Evolutionary conservation across 2,329 filamentous ascomycete genomes (phyloP), one percentile per base, ranked within the genome.

Genomic region (Sordariomycetes sp.): DNA sequence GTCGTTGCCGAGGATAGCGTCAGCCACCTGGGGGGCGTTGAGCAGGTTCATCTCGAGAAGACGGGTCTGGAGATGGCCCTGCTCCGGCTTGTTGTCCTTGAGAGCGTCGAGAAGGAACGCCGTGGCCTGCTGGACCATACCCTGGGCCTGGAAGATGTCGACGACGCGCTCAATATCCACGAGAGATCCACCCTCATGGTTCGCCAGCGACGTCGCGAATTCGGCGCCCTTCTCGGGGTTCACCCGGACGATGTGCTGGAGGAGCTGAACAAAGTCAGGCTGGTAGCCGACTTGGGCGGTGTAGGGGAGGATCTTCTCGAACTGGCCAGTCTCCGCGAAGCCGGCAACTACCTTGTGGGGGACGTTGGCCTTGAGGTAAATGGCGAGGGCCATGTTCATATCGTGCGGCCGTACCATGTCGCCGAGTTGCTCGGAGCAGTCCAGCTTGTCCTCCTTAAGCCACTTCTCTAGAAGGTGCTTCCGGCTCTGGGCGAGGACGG

Each of bases 401-500:
- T 99, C 94, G 65, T 96, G 90, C 22, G 87, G 80, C 53, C 94
- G 88, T 55, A 97, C 88, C 65, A 96, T 83, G 69, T 99, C 95
- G 75, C 94, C 94, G 54, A 99, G 82, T 71, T 96, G 89, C 74
- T 99, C 94, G 0, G 94, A 97, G 73, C 88, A 91, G 69, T 95
- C 89, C 51, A 99, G 80, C 77, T 99, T 99, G 72, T 90, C 87
- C 74, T 97, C 94, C 67, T 87, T 87, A 70, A 97, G 81, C 95
- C 95, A 99, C 74, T 99, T 99, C 74, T 97, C 94, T 32, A 99
- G 81, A 28, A 99, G 76, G 67, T 97, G 90, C 75, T 96, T 97
- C 62, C 94, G 85, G 70, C 91, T 94, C 72, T 99, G 94, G 58
- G 87, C 84, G 59, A 99, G 80, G 22, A 99, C 94, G 22, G 94